Evolutionary conservation across 2,329 filamentous ascomycete genomes (phyloP), one percentile per base, ranked within the genome.

Genomic region (Aspergillus ochraceoroseus): DNA sequence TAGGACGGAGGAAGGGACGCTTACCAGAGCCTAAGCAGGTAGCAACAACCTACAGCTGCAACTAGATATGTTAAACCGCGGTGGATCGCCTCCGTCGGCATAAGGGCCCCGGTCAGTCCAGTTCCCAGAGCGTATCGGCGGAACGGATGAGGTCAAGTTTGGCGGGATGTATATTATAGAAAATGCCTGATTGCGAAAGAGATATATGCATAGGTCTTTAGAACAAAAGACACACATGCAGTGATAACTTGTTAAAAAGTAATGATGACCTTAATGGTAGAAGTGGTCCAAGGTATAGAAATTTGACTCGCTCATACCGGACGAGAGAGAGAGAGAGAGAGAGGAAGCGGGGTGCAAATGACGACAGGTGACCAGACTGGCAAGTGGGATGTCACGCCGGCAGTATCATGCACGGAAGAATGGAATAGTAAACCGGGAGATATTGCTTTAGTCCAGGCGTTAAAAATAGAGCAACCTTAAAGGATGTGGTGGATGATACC

Each of bases 61-160:
- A 33, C 32, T 29, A 28, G 22, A 27, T 31, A 22, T 32, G 22
- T 41, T 18, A 29, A 41, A 41, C 29, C 41, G 35, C 43, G 30
- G 46, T 48, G 44, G 52, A 43, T 41, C 46, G 19, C 25, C 32
- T 20, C 27, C 19, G 35, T 40, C 36, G 46, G 43, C 32, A 32
- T 45, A 42, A 44, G 47, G 37, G 44, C 40, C 32, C 44, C 44
- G 39, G 36, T 38, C 38, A 44, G 39, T 23, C 37, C 34, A 27
- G 32, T 44, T n/a, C n/a, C n/a, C n/a, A n/a, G 42, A 44, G 44
- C 32, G 41, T 45, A 47, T 56, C 60, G 60, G 60, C 47, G 57
- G 50, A 63, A 62, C 58, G 60, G 60, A 63, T 56, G 51, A 14
- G 17, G 15, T 33, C 17, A 29, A 40, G n/a, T 17, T 20, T 28